phyloP scores from a whole-genome alignment of 768 basidiomycete genomes.

The Vararia minispora region DNA sequence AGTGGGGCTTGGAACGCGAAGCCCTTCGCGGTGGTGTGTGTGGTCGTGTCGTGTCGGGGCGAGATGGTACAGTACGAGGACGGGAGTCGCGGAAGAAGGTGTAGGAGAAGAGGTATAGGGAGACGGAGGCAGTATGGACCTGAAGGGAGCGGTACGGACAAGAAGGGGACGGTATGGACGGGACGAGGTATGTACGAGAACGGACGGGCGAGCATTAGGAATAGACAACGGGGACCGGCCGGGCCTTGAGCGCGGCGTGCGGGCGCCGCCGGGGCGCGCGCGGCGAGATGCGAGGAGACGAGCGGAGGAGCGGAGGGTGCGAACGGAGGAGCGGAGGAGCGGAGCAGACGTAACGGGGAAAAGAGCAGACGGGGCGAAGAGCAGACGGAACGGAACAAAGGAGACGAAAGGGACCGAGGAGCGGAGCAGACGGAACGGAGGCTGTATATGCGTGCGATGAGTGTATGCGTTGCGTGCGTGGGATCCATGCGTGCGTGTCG shows the following conservation, averaged over 20 bases:
- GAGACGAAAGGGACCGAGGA: neutral
- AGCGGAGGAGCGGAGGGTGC: conserved; percentile 1
- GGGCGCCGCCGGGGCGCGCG: neutral
- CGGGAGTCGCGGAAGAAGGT: conserved; percentile 3
- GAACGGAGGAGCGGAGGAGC: conserved; percentile 6
- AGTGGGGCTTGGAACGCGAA: conserved; percentile 36
- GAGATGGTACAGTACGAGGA: too few species aligned
- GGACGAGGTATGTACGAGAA: neutral
- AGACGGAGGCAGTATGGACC: conserved; percentile 14
- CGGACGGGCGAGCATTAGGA: neutral
- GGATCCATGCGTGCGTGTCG: too few species aligned
- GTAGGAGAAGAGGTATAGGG: conserved; percentile 13
- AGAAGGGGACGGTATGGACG: conserved; percentile 1
- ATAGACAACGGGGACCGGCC: neutral
- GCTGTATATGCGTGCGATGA: neutral
- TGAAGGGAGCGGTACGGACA: conserved; percentile 3
- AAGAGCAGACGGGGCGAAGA: conserved; percentile 1
- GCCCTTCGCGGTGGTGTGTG: conserved; percentile 32
- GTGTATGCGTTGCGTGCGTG: too few species aligned
- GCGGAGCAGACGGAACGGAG: neutral
- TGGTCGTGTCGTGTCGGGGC: too few species aligned
- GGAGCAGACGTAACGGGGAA: conserved; percentile 4
- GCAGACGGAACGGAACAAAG: neutral
- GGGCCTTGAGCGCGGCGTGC: too few species aligned
- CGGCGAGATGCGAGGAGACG: conserved; percentile 4